Base-by-base conservation (phyloP, 108 stramenopile species). In the Nannochloropsis salina region DNA sequence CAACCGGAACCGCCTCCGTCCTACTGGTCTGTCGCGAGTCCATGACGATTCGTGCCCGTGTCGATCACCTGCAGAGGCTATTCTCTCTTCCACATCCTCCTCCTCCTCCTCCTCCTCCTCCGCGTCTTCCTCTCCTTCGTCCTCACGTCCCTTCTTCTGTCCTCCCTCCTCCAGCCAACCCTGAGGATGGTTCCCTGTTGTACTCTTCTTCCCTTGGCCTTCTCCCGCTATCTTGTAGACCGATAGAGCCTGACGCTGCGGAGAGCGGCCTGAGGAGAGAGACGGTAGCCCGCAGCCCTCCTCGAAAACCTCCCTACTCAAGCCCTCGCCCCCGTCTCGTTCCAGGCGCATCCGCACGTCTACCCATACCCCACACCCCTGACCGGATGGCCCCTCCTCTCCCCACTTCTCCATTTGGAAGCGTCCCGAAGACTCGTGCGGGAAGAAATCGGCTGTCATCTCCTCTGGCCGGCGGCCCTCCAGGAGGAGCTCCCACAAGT, bases 91-190 rank as follows among this genome's bases (percentile, higher is more conserved):
- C 8, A 15, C 61, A 51, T 15, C 15, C 6, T n/a, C 61, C 61
- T 74, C 61, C 61, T 74, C 61, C 61, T 6, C 61, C 61, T 74
- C 61, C 61, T 74, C 61, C 61, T 74, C 61, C 61, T 74, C 61
- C 61, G 15, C 61, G 20, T 74, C 61, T 6, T 8, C 2, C 61
- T 0, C 15, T 15, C 15, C 47, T 51, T 51, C 47, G 12, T 51
- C 47, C 61, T 74, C 61, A 15, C 8, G 2, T 2, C n/a, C 61
- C 8, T 74, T n/a, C 61, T 74, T 2, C n/a, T 74, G 20, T n/a
- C 47, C 47, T 15, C n/a, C 61, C 61, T 8, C 61, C n/a, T 74
- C 61, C 8, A 0, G 8, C n/a, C 61, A n/a, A n/a, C 61, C 61
- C 20, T n/a, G 15, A n/a, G 61, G n/a, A n/a, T 4, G 61, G 61